Evolutionary conservation across 768 basidiomycete species (phyloP).

Genomic region (Zangia roseola): DNA sequence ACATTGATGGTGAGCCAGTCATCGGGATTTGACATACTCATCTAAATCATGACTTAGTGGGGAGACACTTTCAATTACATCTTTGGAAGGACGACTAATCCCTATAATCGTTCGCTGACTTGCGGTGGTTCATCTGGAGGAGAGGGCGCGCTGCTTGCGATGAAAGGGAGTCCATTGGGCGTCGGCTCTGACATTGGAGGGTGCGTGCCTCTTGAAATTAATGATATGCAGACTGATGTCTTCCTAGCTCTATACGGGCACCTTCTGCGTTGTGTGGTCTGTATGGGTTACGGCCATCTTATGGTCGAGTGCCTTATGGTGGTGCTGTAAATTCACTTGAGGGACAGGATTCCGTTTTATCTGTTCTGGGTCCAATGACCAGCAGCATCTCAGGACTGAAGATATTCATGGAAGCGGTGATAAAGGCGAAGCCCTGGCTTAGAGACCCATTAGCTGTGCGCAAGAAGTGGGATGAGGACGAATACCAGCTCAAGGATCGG

Average conservation of each 20-base stretch:
- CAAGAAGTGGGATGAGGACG: slow-evolving; percentile 60
- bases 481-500: slow-evolving; percentile 57
- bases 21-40: neutral
- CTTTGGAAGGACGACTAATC: slow-evolving; percentile 79
- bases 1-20: slow-evolving; percentile 59
- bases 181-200: slow-evolving; percentile 83
- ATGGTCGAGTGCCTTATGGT: slow-evolving; percentile 66
- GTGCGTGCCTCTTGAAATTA: slow-evolving; percentile 34
- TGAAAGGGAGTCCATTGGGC: slow-evolving; percentile 49
- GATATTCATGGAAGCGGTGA: slow-evolving; percentile 61
- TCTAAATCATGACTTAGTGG: slow-evolving; percentile 46
- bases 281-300: slow-evolving; percentile 72
- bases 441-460: slow-evolving; percentile 58
- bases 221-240: neutral
- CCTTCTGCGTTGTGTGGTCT: slow-evolving; percentile 66
- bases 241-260: slow-evolving; percentile 62
- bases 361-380: slow-evolving; percentile 74
- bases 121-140: slow-evolving; percentile 84
- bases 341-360: slow-evolving; percentile 69
- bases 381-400: slow-evolving; percentile 59
- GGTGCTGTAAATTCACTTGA: slow-evolving; percentile 62
- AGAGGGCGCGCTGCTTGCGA: slow-evolving; percentile 71
- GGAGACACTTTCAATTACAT: slow-evolving; percentile 58
- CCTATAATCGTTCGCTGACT: slow-evolving; percentile 68
- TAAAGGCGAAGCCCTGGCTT: slow-evolving; percentile 61